Evolutionary conservation across 1,284 basidiomycete species (phyloP).

Genomic region (Malassezia globosa): DNA sequence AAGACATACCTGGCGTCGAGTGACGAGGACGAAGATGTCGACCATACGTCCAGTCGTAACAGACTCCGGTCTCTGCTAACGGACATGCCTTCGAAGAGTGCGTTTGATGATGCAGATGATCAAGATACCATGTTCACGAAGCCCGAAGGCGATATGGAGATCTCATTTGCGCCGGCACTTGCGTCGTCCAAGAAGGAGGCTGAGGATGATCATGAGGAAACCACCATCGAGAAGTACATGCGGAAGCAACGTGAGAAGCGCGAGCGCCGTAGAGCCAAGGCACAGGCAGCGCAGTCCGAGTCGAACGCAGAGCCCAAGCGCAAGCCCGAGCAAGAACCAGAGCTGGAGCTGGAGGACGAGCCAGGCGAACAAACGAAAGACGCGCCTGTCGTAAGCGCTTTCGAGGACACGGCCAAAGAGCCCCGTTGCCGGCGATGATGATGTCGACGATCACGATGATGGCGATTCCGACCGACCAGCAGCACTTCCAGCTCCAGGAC

Average conservation of each 20-base stretch:
- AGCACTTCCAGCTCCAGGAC: slow-evolving; percentile 84
- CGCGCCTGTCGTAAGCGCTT: no score
- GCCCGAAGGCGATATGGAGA: slow-evolving; percentile 36
- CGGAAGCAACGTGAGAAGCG: slow-evolving; percentile 44
- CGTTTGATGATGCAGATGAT: slow-evolving; percentile 33
- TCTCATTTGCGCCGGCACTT: slow-evolving; percentile 43
- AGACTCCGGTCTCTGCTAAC: slow-evolving; percentile 34
- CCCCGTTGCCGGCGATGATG: slow-evolving; percentile 8
- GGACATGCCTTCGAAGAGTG: slow-evolving; percentile 20
- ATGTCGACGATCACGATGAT: slow-evolving; percentile 14
- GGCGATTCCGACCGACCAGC: slow-evolving; percentile 29
- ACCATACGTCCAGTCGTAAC: slow-evolving; percentile 15
- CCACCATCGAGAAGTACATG: slow-evolving; percentile 43
- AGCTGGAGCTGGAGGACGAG: slow-evolving; percentile 37
- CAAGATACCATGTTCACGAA: slow-evolving; percentile 17
- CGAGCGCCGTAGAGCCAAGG: slow-evolving; percentile 17
- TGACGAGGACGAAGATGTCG: slow-evolving; percentile 28
- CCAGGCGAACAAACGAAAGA: slow-evolving; percentile 55
- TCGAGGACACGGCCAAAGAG: neutral
- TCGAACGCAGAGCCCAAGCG: no score
- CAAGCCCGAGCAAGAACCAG: neutral
- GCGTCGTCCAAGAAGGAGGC: slow-evolving; percentile 27
- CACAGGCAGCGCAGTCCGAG: slow-evolving; percentile 10
- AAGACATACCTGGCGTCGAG: slow-evolving; percentile 43
- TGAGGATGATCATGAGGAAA: slow-evolving; percentile 29